Conservation (phyloP, 148 eudicot species). For the Arbutus unedo region DNA sequence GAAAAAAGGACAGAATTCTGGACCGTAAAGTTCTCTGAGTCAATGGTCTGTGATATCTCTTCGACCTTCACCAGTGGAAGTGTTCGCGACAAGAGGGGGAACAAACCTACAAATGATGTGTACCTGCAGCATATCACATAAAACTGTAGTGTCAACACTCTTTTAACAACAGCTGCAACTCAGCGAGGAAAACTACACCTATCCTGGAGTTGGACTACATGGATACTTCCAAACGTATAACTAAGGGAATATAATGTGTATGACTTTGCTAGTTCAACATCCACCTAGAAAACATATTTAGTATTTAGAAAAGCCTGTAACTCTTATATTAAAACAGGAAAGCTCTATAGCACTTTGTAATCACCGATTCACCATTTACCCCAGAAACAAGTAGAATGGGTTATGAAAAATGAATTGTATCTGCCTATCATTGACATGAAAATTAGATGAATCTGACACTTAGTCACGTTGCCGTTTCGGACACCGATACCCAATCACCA, state of each 20-base stretch:
- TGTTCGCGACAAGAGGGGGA: conserved; percentile 62
- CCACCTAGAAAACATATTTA: no score
- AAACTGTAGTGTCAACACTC: background rate
- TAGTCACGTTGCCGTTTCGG: no score
- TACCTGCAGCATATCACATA: conserved; percentile 46
- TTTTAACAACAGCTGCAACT: background rate
- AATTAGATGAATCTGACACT: no score
- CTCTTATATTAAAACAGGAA: no score
- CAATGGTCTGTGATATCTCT: conserved; percentile 89
- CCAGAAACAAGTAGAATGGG: no score
- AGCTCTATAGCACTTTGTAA: no score
- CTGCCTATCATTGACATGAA: background rate
- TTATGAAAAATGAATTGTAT: background rate
- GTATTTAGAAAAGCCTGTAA: no score
- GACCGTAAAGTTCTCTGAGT: conserved; percentile 70
- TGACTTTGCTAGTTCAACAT: no score
- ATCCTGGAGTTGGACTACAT: background rate
- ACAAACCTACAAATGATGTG: conserved; percentile 77
- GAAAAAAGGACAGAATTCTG: conserved; percentile 77
- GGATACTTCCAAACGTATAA: background rate
- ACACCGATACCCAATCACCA: no score
- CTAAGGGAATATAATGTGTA: no score
- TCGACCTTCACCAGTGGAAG: conserved; percentile 69
- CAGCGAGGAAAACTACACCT: background rate
- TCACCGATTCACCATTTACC: no score